A percentile compares a stretch with the other conserved stretches of the same genome.
phyloP scores from a whole-genome alignment of 2,329 filamentous ascomycete genomes.

The Neofusicoccum umdonicola region DNA sequence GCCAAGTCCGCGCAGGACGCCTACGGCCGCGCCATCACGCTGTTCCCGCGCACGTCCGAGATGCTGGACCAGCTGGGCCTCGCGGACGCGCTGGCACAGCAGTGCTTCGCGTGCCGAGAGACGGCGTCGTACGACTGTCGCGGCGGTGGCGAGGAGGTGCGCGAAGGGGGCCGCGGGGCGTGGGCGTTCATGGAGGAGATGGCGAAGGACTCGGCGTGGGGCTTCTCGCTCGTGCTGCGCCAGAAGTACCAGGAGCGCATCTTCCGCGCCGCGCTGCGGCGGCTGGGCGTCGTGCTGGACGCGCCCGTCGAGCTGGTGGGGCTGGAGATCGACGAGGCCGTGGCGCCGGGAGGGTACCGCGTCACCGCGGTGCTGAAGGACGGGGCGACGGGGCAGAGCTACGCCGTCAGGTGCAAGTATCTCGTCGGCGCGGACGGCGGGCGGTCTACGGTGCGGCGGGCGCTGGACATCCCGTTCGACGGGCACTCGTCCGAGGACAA shows the following conservation, averaged over 20 bases:
- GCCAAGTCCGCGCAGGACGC: constrained; percentile 49
- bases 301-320: constrained; percentile 42
- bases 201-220: constrained; percentile 48
- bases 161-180: constrained; percentile 47
- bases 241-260: constrained; percentile 58
- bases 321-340: constrained; percentile 29
- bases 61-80: constrained; percentile 54
- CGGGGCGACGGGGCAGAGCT: constrained; percentile 26
- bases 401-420: constrained; percentile 43
- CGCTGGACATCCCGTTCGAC: constrained; percentile 50
- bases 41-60: constrained; percentile 53
- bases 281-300: constrained; percentile 42
- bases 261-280: constrained; percentile 42
- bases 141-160: constrained; percentile 42
- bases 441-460: constrained; percentile 47
- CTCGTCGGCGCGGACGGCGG: constrained; percentile 55
- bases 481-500: constrained; percentile 50
- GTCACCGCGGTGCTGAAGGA: constrained; percentile 34
- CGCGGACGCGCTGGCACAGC: constrained; percentile 50
- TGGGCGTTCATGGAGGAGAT: constrained; percentile 57
- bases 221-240: constrained; percentile 54
- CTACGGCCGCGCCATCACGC: constrained; percentile 56
- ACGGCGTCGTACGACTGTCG: constrained; percentile 48
- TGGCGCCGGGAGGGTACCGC: not conserved
- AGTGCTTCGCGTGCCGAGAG: constrained; percentile 52